A percentile compares a stretch with the other conserved stretches of the same genome.
phyloP scores from a whole-genome alignment of 768 basidiomycete species.

The Boletus pseudo-olivaceus region DNA sequence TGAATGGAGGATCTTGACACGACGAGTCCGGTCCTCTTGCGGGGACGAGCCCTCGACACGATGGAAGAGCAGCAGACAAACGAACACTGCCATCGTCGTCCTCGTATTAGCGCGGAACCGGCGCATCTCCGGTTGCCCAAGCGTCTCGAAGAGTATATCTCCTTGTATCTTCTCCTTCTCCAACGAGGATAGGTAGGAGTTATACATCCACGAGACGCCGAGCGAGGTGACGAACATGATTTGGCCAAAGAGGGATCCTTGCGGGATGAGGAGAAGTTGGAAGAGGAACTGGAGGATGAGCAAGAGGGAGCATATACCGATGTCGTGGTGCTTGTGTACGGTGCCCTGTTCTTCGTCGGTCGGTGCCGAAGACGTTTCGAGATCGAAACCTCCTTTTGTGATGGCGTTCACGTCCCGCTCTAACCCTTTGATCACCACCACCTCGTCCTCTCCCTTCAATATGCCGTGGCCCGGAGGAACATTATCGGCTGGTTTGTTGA shows the following conservation, averaged over 20 bases:
- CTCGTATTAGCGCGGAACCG: slow-evolving; percentile 18
- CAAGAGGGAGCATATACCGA: slow-evolving; percentile 28
- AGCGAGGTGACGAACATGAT: slow-evolving; percentile 32
- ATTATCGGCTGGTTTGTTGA: slow-evolving; percentile 13
- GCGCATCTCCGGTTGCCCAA: slow-evolving; percentile 6
- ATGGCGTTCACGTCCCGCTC: slow-evolving; percentile 28
- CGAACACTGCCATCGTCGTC: slow-evolving; percentile 24
- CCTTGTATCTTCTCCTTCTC: slow-evolving; percentile 31
- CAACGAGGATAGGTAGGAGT: slow-evolving; percentile 32
- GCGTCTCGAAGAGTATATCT: slow-evolving; percentile 10
- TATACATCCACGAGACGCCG: slow-evolving; percentile 34
- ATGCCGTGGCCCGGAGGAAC: slow-evolving; percentile 31
- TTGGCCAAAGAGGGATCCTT: slow-evolving; percentile 34
- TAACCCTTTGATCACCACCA: slow-evolving; percentile 28
- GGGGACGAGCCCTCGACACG: not conserved
- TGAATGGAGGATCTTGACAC: slow-evolving; percentile 7
- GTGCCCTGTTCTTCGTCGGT: not conserved
- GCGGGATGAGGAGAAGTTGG: slow-evolving; percentile 34
- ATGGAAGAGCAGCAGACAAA: slow-evolving; percentile 23
- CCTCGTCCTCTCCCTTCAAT: slow-evolving; percentile 10
- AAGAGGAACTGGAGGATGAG: slow-evolving; percentile 31
- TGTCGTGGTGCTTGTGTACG: slow-evolving; percentile 6
- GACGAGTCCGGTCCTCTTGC: not conserved
- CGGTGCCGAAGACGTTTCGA: slow-evolving; percentile 7
- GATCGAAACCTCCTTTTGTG: slow-evolving; percentile 28